phyloP scores from a whole-genome alignment of 2,329 filamentous ascomycete species.

The Cryphonectria parasitica region DNA sequence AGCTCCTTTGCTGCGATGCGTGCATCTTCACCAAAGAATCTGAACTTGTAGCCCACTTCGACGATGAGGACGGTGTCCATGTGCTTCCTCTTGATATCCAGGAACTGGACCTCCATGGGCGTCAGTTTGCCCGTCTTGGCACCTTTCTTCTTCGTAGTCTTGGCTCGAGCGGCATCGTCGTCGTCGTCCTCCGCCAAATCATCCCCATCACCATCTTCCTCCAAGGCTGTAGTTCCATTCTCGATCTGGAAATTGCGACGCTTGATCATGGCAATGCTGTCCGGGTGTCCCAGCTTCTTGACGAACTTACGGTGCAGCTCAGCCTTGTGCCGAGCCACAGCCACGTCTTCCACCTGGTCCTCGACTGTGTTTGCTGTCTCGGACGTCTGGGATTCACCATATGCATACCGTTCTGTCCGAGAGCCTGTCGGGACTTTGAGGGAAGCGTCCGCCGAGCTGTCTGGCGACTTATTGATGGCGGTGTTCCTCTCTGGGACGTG shows the following conservation, averaged over 20 bases:
- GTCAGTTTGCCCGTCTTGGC: constrained; percentile 79
- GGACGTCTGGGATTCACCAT: constrained; percentile 49
- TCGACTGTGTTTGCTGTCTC: constrained; percentile 44
- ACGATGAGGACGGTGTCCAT: constrained; percentile 89
- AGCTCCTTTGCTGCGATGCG: constrained; percentile 86
- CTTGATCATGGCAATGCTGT: constrained; percentile 73
- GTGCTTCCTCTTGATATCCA: constrained; percentile 92
- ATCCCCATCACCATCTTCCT: constrained; percentile 60
- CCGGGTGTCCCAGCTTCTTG: constrained; percentile 84
- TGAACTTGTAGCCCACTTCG: constrained; percentile 97
- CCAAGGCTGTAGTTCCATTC: constrained; percentile 52
- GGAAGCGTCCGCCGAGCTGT: constrained; percentile 32
- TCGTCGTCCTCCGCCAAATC: constrained; percentile 57
- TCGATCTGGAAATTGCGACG: constrained; percentile 59
- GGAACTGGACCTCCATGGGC: constrained; percentile 89
- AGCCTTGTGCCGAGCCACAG: constrained; percentile 62
- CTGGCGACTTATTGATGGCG: constrained; percentile 46
- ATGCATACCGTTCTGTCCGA: constrained; percentile 57
- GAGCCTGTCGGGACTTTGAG: neutral
- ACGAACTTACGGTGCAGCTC: constrained; percentile 84
- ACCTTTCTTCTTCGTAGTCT: constrained; percentile 66
- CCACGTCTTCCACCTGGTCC: constrained; percentile 48
- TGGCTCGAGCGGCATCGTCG: constrained; percentile 51
- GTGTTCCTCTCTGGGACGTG: constrained; percentile 43
- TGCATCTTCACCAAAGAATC: constrained; percentile 95